phyloP scores from a whole-genome alignment of 176 grass and related monocot species.

The Triticum urartu region DNA sequence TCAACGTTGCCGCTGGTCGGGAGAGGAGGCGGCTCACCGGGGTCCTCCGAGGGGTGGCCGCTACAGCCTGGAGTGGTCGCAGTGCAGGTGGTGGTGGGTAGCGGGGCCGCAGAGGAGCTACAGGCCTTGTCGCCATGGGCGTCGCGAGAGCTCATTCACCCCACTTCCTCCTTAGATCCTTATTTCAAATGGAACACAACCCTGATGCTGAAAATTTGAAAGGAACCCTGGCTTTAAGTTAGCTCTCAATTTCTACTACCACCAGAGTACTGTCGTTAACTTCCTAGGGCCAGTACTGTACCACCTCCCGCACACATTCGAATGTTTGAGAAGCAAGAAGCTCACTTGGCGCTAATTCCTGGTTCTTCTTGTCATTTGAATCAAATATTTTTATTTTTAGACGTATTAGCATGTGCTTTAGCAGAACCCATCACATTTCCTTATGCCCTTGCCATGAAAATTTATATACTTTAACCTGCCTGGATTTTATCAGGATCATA shows the following conservation, averaged over 20 bases:
- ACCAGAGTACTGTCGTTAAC: background rate
- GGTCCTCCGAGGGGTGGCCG: no score
- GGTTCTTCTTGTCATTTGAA: background rate
- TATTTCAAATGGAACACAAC: background rate
- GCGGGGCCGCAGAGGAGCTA: no score
- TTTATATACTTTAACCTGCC: background rate
- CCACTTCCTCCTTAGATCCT: background rate
- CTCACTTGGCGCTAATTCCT: background rate
- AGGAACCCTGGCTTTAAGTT: background rate
- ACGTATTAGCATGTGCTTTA: background rate
- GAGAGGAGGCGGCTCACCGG: no score
- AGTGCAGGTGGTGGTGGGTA: no score
- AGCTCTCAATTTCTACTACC: background rate
- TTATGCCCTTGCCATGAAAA: background rate
- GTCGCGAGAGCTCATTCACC: no score
- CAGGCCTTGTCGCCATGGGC: no score
- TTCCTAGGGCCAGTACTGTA: background rate
- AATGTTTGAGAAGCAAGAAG: background rate
- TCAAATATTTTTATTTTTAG: background rate
- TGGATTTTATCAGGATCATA: conserved; percentile 14
- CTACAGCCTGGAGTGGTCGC: no score
- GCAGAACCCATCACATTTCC: background rate
- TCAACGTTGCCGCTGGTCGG: no score
- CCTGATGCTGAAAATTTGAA: background rate
- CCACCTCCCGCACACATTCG: background rate